phyloP scores from a whole-genome alignment of 805 yeast species.

The Monosporozyma aerobia region DNA sequence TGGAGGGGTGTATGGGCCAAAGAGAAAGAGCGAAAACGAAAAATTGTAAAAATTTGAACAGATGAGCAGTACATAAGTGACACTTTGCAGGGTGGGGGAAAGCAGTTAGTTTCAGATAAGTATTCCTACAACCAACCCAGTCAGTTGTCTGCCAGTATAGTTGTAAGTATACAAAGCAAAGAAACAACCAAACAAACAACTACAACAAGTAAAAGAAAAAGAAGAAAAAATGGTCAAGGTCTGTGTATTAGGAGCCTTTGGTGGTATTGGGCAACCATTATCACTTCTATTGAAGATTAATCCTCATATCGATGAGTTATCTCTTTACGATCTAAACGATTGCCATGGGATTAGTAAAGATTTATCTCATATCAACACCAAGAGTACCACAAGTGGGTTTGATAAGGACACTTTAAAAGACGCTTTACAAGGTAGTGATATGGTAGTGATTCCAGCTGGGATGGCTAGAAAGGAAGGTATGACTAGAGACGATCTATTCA shows the following conservation, averaged over 20 bases:
- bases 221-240: conserved; percentile 40
- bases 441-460: conserved; percentile 85
- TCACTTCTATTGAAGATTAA: conserved; percentile 60
- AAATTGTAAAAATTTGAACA: too few species aligned
- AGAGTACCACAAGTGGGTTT: conserved; percentile 58
- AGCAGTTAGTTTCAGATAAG: not conserved
- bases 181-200: not conserved
- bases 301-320: conserved; percentile 59
- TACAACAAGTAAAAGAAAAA: not conserved
- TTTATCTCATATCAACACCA: conserved; percentile 69
- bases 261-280: conserved; percentile 74
- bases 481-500: conserved; percentile 80
- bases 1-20: too few species aligned
- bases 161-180: not conserved
- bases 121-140: not conserved
- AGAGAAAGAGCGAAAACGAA: too few species aligned
- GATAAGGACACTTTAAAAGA: conserved; percentile 54
- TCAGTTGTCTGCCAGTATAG: not conserved
- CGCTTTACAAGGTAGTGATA: conserved; percentile 73
- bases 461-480: conserved; percentile 86
- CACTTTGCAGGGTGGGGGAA: not conserved
- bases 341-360: conserved; percentile 80
- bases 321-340: conserved; percentile 64
- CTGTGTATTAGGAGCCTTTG: conserved; percentile 75
- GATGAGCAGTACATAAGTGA: not conserved